Percentiles rank a stretch among this genome's conserved stretches.
These are phyloP conservation scores for Neocatenulostroma microsporum DNA, from an alignment of 2,329 filamentous ascomycete species.

Conservation along the genomic window DNA sequence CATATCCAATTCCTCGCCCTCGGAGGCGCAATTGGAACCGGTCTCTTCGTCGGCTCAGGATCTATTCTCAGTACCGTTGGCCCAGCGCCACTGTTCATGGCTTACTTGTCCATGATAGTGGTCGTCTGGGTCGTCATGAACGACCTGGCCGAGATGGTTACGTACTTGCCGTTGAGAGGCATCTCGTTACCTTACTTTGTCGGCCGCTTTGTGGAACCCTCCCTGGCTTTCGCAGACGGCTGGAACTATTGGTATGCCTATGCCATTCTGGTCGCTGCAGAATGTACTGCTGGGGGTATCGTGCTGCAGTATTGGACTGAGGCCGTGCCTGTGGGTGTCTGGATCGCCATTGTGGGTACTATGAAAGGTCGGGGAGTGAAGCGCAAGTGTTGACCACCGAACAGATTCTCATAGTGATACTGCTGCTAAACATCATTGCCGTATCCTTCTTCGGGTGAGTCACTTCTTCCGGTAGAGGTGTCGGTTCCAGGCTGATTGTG, in stretches of 20 bases:
- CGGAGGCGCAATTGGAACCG: constrained; percentile 31
- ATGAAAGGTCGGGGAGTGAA: too few species aligned
- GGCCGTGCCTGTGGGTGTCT: constrained; percentile 31
- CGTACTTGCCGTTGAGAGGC: constrained; percentile 44
- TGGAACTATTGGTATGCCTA: constrained; percentile 37
- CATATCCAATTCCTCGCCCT: constrained; percentile 54
- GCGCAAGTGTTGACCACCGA: too few species aligned
- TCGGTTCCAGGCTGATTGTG: too few species aligned
- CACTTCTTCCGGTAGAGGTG: too few species aligned
- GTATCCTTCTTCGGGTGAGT: constrained; percentile 45
- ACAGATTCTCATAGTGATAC: constrained; percentile 27
- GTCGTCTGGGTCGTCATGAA: constrained; percentile 38
- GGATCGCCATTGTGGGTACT: constrained; percentile 32
- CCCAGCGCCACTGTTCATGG: constrained; percentile 31
- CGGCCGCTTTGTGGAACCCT: constrained; percentile 49
- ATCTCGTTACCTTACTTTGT: constrained; percentile 50
- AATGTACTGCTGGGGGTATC: constrained; percentile 41
- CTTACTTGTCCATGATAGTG: constrained; percentile 30
- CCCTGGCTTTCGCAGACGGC: constrained; percentile 44
- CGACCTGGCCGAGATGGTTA: constrained; percentile 49
- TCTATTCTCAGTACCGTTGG: constrained; percentile 21
- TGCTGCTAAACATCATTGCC: constrained; percentile 37
- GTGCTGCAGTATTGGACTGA: constrained; percentile 37
- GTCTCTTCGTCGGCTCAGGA: constrained; percentile 25
- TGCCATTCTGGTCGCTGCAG: constrained; percentile 39